Evolutionary conservation across 768 basidiomycete genomes (phyloP).

Genomic region (Psilocybe cubensis): DNA sequence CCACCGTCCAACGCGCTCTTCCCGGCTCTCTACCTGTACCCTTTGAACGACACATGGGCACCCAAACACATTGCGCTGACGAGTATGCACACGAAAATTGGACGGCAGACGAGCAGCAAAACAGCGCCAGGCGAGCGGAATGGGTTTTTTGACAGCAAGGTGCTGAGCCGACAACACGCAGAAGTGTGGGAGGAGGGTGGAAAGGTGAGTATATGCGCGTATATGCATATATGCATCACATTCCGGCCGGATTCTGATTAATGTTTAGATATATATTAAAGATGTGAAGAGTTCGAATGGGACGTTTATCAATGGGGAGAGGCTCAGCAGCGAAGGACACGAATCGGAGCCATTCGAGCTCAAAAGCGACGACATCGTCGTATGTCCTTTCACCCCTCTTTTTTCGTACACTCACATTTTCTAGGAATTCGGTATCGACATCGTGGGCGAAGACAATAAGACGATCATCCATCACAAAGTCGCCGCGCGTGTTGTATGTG

Average conservation of each 20-base stretch:
- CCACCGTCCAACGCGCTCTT: constrained; percentile 22
- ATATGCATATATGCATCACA: not conserved
- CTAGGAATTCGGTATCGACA: constrained; percentile 99
- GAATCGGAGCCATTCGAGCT: constrained; percentile 94
- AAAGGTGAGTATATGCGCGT: constrained; percentile 58
- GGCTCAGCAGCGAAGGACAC: constrained; percentile 85
- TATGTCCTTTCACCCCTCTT: constrained; percentile 44
- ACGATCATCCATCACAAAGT: constrained; percentile 99
- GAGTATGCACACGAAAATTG: constrained; percentile 84
- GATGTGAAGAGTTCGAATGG: constrained; percentile 98
- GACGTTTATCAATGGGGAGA: constrained; percentile 96
- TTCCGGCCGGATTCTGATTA: constrained; percentile 1
- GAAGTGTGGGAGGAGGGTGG: constrained; percentile 96
- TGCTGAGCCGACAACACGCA: constrained; percentile 92
- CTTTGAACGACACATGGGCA: constrained; percentile 91
- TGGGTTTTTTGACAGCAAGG: constrained; percentile 96
- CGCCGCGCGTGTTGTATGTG: constrained; percentile 89
- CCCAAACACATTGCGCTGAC: constrained; percentile 92
- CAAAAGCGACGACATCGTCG: constrained; percentile 94
- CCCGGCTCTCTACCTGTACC: constrained; percentile 75
- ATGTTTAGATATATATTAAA: constrained; percentile 88
- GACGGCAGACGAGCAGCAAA: constrained; percentile 94
- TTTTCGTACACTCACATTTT: constrained; percentile 12
- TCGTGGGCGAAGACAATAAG: constrained; percentile 97
- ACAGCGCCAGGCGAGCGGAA: constrained; percentile 92